Evolutionary conservation across 441 rosid genomes (phyloP).

Genomic region (Adansonia grandidieri): DNA sequence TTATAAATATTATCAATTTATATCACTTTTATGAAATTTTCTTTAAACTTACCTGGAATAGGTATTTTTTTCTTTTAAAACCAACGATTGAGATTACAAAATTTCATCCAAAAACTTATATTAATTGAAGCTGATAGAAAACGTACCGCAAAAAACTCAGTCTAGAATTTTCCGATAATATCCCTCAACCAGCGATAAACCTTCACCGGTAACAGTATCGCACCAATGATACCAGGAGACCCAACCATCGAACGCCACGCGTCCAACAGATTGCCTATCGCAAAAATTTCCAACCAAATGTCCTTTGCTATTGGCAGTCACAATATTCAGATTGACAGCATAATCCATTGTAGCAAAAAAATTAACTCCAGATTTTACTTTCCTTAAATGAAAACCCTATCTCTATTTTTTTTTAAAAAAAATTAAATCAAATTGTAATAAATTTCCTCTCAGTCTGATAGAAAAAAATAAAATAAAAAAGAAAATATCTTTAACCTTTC

Average conservation of each 20-base stretch:
- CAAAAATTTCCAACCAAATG: neutral
- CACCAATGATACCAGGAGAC: rapidly evolving
- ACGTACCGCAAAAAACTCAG: too few relatives aligned
- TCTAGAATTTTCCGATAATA: too few relatives aligned
- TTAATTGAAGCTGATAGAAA: too few relatives aligned
- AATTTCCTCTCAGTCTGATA: neutral
- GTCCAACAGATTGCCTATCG: too few relatives aligned
- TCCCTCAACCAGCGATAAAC: too few relatives aligned
- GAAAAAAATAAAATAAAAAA: neutral
- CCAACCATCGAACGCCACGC: slow-evolving; percentile 19
- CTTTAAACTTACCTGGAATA: too few relatives aligned
- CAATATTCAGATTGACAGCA: neutral
- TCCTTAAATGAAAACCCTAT: neutral
- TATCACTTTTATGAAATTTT: too few relatives aligned
- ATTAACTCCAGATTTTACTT: slow-evolving; percentile 8
- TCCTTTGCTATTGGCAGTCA: slow-evolving; percentile 25
- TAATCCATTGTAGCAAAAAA: neutral
- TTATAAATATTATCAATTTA: too few relatives aligned
- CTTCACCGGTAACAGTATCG: neutral
- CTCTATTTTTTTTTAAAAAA: neutral
- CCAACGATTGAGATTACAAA: too few relatives aligned
- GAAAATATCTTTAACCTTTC: neutral
- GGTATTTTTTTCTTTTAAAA: neutral
- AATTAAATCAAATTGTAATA: too few relatives aligned
- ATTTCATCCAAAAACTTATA: too few relatives aligned